Percentiles rank a stretch among this genome's conserved stretches.
These are phyloP conservation scores for Aspergillus brunneoviolaceus DNA, from an alignment of 2,329 filamentous ascomycete species.

Conservation along the genomic window DNA sequence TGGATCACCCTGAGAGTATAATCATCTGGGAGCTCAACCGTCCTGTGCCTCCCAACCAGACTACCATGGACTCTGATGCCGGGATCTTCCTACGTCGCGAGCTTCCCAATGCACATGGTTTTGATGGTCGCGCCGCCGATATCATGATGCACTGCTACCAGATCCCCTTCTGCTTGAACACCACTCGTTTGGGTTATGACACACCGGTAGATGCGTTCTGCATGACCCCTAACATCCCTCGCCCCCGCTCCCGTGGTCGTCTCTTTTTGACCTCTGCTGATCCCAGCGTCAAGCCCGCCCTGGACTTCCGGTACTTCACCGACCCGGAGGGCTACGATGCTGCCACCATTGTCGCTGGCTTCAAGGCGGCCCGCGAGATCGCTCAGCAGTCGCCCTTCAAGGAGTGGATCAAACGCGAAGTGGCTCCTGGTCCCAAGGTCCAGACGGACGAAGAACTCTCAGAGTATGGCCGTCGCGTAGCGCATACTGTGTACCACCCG, in stretches of 20 bases:
- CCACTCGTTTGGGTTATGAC: conserved; percentile 73
- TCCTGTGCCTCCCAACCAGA: conserved; percentile 74
- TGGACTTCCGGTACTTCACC: conserved; percentile 89
- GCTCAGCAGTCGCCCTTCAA: conserved; percentile 75
- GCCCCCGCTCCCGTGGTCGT: conserved; percentile 73
- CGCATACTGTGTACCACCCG: conserved; percentile 89
- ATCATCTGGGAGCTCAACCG: conserved; percentile 78
- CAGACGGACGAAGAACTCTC: conserved; percentile 77
- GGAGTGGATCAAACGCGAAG: conserved; percentile 78
- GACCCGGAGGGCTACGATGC: conserved; percentile 83
- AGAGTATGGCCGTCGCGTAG: conserved; percentile 76
- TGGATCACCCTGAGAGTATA: conserved; percentile 66
- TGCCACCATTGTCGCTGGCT: conserved; percentile 73
- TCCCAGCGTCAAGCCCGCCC: conserved; percentile 73
- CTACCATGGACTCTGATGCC: conserved; percentile 87
- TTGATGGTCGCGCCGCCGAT: conserved; percentile 75
- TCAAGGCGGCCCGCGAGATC: conserved; percentile 74
- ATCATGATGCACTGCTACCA: conserved; percentile 98
- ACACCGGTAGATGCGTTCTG: conserved; percentile 76
- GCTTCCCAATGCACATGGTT: conserved; percentile 63
- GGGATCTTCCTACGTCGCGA: conserved; percentile 85
- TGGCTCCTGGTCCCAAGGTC: conserved; percentile 71
- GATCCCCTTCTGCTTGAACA: conserved; percentile 89
- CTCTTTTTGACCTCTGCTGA: conserved; percentile 76
- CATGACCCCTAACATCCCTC: conserved; percentile 90